Evolutionary conservation across 192 early-diverging fungal species (phyloP), one percentile per base, ranked within the genome.

Genomic region (Mortierella claussenii): DNA sequence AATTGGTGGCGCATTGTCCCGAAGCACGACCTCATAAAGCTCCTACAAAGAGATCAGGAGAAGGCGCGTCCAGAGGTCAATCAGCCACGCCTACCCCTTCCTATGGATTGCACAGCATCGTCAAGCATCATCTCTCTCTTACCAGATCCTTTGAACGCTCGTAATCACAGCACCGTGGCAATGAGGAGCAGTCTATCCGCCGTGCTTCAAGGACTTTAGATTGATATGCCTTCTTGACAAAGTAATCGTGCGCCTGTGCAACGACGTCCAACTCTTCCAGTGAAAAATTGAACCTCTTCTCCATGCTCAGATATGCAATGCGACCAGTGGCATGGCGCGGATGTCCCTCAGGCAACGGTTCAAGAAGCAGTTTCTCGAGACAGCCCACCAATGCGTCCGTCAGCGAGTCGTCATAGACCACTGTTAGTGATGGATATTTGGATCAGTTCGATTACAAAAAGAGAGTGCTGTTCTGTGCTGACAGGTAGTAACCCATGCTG

Each of bases 221-320:
- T 42, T 27, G n/a, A 6, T 36, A 36, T 27, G 62, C 51, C 57
- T 30, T 42, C 44, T 51, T 34, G 20, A 67, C 59, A 44, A 76
- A 76, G 40, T 76, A 67, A 7, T 76, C 64, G 65, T 67, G 45
- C 8, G 73, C 73, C 8, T 66, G 64, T 15, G 73, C 73, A 5
- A 76, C 73, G 2, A 76, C 65, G 18, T 43, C 57, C 31, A 76
- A 27, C 64, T 66, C 28, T 26, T 76, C 57, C 15, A 76, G 10
- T 0, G 73, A 76, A 34, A 76, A 76, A 32, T 76, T 76, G 32
- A 4, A 74, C 69, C 69, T 60, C 33, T 76, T 76, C 26, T 76
- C 73, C 73, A 76, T 76, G 2, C 48, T 67, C 27, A 76, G 17
- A 36, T 56, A 67, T 1, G 65, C 73, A 3, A 76, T 43, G 30